phyloP scores from a whole-genome alignment of 2,329 filamentous ascomycete species.

The Xylaria sp. region DNA sequence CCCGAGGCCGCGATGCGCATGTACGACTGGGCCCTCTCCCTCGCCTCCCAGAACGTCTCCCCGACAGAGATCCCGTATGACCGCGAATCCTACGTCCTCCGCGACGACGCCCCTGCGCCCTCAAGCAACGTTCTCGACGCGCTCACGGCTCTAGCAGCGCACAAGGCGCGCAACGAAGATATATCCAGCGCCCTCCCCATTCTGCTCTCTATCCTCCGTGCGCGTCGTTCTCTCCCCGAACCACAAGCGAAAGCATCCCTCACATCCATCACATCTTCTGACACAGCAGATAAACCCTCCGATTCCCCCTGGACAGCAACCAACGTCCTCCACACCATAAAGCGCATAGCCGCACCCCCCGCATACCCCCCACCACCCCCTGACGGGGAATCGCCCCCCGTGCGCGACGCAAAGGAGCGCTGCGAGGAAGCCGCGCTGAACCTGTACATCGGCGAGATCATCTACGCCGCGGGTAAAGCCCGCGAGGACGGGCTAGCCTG shows the following conservation, averaged over 20 bases:
- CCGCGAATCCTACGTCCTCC: slow-evolving; percentile 70
- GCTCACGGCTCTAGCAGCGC: slow-evolving; percentile 80
- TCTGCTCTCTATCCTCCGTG: slow-evolving; percentile 84
- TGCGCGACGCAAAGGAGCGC: slow-evolving; percentile 70
- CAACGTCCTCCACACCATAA: slow-evolving; percentile 46
- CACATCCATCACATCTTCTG: slow-evolving; percentile 20
- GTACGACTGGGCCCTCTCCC: slow-evolving; percentile 79
- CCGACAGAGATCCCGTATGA: slow-evolving; percentile 63
- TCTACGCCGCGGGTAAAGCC: slow-evolving; percentile 74
- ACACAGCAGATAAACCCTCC: slow-evolving; percentile 16
- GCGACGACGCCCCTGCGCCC: slow-evolving; percentile 65
- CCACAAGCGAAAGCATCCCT: slow-evolving; percentile 15
- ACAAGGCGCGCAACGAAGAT: slow-evolving; percentile 77
- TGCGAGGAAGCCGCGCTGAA: slow-evolving; percentile 90
- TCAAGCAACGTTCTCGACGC: slow-evolving; percentile 80
- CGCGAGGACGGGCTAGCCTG: slow-evolving; percentile 82
- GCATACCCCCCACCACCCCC: slow-evolving; percentile 76
- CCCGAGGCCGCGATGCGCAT: slow-evolving; percentile 74
- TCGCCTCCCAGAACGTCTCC: slow-evolving; percentile 66
- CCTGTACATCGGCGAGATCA: slow-evolving; percentile 92
- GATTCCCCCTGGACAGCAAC: slow-evolving; percentile 41
- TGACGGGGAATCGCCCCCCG: slow-evolving; percentile 75
- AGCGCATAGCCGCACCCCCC: slow-evolving; percentile 58
- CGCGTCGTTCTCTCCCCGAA: slow-evolving; percentile 70
- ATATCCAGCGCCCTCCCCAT: slow-evolving; percentile 79